These are phyloP conservation scores for Mucor plumbeus DNA, from an alignment of 371 early-diverging fungal species.

Conservation along the genomic window DNA sequence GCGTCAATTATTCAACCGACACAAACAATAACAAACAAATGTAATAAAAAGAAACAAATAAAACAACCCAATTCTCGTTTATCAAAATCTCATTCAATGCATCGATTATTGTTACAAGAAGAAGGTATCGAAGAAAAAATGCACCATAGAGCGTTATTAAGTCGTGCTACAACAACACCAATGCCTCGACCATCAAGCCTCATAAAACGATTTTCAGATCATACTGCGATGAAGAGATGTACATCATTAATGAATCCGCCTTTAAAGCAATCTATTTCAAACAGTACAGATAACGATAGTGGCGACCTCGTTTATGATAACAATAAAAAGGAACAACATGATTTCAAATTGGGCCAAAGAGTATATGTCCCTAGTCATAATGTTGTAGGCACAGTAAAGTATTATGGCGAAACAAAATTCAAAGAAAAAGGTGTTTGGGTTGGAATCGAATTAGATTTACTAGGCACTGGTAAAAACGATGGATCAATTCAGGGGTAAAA, in stretches of 20 bases:
- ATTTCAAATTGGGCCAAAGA: constrained; percentile 23
- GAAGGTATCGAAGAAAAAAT: constrained; percentile 5
- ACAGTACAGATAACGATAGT: not conserved
- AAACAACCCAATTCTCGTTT: constrained; percentile 7
- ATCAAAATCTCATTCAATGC: constrained; percentile 25
- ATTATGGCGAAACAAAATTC: constrained; percentile 32
- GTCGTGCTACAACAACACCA: constrained; percentile 21
- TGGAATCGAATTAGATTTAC: constrained; percentile 77
- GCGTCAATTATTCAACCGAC: not conserved
- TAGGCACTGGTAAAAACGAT: constrained; percentile 83
- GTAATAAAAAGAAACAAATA: constrained; percentile 16
- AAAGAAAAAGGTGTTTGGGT: constrained; percentile 60
- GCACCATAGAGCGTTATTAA: constrained; percentile 13
- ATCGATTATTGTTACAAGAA: constrained; percentile 10
- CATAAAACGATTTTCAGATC: constrained; percentile 15
- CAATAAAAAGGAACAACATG: not conserved
- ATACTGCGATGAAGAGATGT: constrained; percentile 1
- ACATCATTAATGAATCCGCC: constrained; percentile 10
- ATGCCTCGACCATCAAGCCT: constrained; percentile 14
- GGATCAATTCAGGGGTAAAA: constrained; percentile 75
- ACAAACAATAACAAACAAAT: constrained; percentile 4
- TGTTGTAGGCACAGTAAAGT: constrained; percentile 64
- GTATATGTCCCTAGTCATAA: constrained; percentile 19
- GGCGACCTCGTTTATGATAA: not conserved
- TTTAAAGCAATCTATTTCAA: not conserved